These are phyloP conservation scores for Collybiopsis confluens DNA, from an alignment of 768 basidiomycete species.

Conservation along the genomic window DNA sequence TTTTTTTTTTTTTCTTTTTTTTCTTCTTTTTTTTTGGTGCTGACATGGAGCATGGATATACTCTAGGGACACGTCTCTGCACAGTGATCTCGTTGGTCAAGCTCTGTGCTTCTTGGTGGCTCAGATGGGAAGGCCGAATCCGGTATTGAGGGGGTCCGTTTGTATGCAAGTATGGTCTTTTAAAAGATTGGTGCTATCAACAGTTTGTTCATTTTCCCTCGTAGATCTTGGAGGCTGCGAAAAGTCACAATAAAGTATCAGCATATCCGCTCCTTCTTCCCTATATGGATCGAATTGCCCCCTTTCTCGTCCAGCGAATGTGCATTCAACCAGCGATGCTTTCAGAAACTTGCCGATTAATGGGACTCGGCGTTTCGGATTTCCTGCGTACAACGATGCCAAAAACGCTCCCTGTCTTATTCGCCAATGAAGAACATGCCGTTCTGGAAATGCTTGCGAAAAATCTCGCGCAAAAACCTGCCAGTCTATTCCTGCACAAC, in stretches of 20 bases:
- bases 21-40: background rate
- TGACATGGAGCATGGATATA: too few relatives aligned
- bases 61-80: slow-evolving; percentile 34
- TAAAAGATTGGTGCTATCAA: background rate
- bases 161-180: slow-evolving; percentile 52
- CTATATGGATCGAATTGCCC: slow-evolving; percentile 62
- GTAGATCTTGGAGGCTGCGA: slow-evolving; percentile 62
- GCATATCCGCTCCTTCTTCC: slow-evolving; percentile 68
- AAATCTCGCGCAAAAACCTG: slow-evolving; percentile 41
- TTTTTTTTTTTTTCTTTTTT: too few relatives aligned
- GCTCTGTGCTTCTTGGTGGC: slow-evolving; percentile 59
- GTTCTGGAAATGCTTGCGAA: slow-evolving; percentile 60
- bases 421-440: slow-evolving; percentile 53
- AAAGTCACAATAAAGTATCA: slow-evolving; percentile 49
- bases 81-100: slow-evolving; percentile 51
- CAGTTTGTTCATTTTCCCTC: slow-evolving; percentile 9
- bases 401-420: slow-evolving; percentile 66
- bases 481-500: slow-evolving; percentile 52
- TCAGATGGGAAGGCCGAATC: slow-evolving; percentile 64
- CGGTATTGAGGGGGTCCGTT: slow-evolving; percentile 64
- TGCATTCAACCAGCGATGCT: slow-evolving; percentile 56
- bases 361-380: slow-evolving; percentile 48
- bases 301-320: slow-evolving; percentile 58
- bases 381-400: slow-evolving; percentile 64
- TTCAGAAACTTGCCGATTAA: slow-evolving; percentile 63